Evolutionary conservation across 1,139 yeast genomes (phyloP).

Genomic region (Suhomyces wounanorum): DNA sequence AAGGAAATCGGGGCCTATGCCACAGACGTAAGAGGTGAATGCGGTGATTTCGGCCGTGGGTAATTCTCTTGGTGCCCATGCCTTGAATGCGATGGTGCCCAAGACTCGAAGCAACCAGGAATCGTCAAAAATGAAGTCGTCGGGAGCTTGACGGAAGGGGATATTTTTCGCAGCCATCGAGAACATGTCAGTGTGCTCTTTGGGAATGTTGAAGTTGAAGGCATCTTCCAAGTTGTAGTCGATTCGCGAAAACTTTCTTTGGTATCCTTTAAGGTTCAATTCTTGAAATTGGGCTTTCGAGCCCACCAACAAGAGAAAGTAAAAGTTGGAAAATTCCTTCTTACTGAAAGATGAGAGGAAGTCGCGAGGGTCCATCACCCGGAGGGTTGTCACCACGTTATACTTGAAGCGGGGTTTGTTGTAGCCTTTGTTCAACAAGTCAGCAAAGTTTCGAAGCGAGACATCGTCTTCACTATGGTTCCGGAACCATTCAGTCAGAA

Average conservation of each 20-base stretch:
- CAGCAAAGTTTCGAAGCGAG: constrained; percentile 19
- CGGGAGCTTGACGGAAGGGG: constrained; percentile 15
- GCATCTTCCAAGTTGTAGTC: constrained; percentile 22
- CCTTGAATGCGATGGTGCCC: constrained; percentile 45
- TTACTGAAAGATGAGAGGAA: constrained; percentile 31
- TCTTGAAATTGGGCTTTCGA: constrained; percentile 24
- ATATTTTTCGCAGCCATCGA: not conserved
- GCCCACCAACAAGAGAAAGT: constrained; percentile 32
- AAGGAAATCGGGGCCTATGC: not conserved
- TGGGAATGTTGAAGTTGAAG: constrained; percentile 34
- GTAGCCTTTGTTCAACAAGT: constrained; percentile 50
- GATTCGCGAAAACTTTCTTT: constrained; percentile 1
- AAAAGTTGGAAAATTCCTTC: constrained; percentile 19
- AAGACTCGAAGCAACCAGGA: constrained; percentile 28
- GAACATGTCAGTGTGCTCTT: constrained; percentile 3
- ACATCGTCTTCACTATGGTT: not conserved
- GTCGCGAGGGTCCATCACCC: constrained; percentile 35
- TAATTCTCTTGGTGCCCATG: constrained; percentile 22
- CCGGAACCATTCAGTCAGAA: constrained; percentile 3
- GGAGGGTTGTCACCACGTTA: constrained; percentile 41
- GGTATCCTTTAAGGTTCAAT: not conserved
- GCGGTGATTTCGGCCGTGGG: constrained; percentile 1
- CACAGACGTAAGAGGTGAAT: not conserved
- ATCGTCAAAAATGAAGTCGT: constrained; percentile 22
- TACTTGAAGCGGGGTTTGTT: constrained; percentile 46